Evolutionary conservation across 208 protist genomes (phyloP), one percentile per base, ranked within the genome.

Genomic region (Porcisia deanei): DNA sequence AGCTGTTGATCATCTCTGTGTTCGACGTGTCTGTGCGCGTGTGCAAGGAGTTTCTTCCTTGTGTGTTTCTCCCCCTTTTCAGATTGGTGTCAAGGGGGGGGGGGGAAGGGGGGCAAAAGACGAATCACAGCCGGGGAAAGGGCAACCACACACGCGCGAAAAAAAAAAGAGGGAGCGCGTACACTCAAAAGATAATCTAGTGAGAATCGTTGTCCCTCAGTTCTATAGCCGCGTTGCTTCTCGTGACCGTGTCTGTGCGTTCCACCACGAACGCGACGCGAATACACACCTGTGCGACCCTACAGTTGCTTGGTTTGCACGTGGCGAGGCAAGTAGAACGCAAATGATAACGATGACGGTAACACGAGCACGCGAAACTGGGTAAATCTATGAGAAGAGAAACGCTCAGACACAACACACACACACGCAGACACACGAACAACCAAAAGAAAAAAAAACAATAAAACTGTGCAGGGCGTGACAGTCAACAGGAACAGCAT

Each of bases 1-100:
- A 71, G 43, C 77, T 82, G 66, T 82, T 58, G n/a, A 82, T 82
- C 77, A 82, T 82, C 18, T 70, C 43, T 37, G 25, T 41, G 45
- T 25, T 52, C 8, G 47, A 12, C 47, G 65, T 12, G 30, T 49
- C 14, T 66, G 37, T 66, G 41, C 18, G 41, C 9, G 37, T 45
- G 18, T 47, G 43, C 41, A 2, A 14, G 7, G 20, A 39, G 5
- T 47, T 45, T 68, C 22, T 60, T 53, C 9, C 16, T 53, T 5
- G 5, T 8, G 10, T 8, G 10, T 64, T 64, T 0, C 5, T 12
- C 22, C n/a, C 39, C 47, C 10, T 12, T 52, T 52, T 0, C 10
- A 52, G 47, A 52, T 12, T 14, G 47, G 10, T 0, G 47, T 52
- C 30, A 30, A 30, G 30, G 0, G 30, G 30, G 30, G 30, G 30